These are phyloP conservation scores for Cladosporium sp. DNA, from an alignment of 2,329 filamentous ascomycete species.

Conservation along the genomic window DNA sequence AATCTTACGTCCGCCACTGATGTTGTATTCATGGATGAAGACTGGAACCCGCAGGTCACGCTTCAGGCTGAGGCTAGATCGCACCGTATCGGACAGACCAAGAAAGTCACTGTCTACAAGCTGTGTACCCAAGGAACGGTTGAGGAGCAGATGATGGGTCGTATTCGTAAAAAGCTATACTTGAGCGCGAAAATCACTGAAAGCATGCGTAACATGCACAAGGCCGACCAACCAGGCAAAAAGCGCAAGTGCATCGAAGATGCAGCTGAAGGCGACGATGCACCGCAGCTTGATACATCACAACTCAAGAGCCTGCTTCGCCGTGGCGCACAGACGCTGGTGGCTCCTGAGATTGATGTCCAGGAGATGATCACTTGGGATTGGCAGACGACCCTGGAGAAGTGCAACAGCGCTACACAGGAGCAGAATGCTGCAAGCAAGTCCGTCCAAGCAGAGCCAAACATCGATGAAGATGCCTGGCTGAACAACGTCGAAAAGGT, in stretches of 20 bases:
- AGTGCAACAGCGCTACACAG: conserved; percentile 49
- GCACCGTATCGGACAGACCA: conserved; percentile 52
- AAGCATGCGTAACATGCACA: conserved; percentile 52
- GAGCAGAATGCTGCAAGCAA: conserved; percentile 18
- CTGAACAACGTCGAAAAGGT: conserved; percentile 53
- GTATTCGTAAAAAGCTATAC: conserved; percentile 59
- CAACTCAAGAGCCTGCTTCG: conserved; percentile 53
- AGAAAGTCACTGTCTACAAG: conserved; percentile 52
- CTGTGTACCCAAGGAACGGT: conserved; percentile 54
- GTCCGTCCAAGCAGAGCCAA: neutral
- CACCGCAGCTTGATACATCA: conserved; percentile 46
- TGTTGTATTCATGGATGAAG: conserved; percentile 54
- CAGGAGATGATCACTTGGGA: conserved; percentile 56
- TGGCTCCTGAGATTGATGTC: conserved; percentile 49
- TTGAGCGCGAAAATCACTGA: conserved; percentile 57
- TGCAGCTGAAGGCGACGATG: conserved; percentile 36
- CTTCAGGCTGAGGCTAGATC: conserved; percentile 52
- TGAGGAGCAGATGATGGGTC: conserved; percentile 54
- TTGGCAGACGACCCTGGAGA: conserved; percentile 49
- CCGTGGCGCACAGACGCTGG: conserved; percentile 50
- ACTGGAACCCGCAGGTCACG: conserved; percentile 52
- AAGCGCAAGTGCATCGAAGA: conserved; percentile 28
- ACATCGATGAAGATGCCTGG: conserved; percentile 52
- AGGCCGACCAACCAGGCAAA: conserved; percentile 26
- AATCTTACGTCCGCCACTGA: conserved; percentile 51